Evolutionary conservation across 2,329 filamentous ascomycete species (phyloP).

Genomic region (Claviceps maximensis): DNA sequence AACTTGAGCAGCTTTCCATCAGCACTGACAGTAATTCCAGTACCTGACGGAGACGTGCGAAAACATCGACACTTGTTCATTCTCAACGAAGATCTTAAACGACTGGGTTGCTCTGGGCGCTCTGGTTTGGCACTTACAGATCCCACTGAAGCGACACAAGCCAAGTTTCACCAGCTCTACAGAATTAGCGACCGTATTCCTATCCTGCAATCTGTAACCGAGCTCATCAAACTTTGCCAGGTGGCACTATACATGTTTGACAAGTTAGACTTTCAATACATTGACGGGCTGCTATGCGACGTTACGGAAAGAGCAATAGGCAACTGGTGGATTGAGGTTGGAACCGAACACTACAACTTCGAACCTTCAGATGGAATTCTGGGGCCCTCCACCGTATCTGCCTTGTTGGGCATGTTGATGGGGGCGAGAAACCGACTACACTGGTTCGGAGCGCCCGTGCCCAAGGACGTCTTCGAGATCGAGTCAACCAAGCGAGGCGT

Average conservation of each 20-base stretch:
- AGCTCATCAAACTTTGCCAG: conserved; percentile 85
- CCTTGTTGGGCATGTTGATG: conserved; percentile 74
- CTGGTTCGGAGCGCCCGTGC: conserved; percentile 68
- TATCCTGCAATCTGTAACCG: conserved; percentile 65
- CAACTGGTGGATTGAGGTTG: conserved; percentile 94
- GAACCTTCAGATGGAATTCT: conserved; percentile 89
- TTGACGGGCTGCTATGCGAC: conserved; percentile 86
- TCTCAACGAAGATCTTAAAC: conserved; percentile 87
- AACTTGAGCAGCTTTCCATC: conserved; percentile 89
- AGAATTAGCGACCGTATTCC: conserved; percentile 72
- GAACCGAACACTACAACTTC: conserved; percentile 79
- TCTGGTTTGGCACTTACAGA: conserved; percentile 69
- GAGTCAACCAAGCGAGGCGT: conserved; percentile 72
- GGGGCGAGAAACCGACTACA: conserved; percentile 82
- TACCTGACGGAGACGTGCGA: conserved; percentile 74
- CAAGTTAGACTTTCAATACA: conserved; percentile 75
- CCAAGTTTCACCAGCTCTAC: conserved; percentile 88
- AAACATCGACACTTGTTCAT: conserved; percentile 75
- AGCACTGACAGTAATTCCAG: conserved; percentile 76
- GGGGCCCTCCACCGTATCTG: conserved; percentile 82
- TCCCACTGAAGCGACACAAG: conserved; percentile 68
- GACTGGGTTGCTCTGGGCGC: conserved; percentile 80
- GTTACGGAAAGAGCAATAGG: conserved; percentile 79
- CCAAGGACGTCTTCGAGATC: conserved; percentile 86
- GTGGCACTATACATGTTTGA: conserved; percentile 78